Percentiles rank a stretch among this genome's conserved stretches.
phyloP scores from a whole-genome alignment of 192 early-diverging fungal genomes.

The Linnemannia hyalina region DNA sequence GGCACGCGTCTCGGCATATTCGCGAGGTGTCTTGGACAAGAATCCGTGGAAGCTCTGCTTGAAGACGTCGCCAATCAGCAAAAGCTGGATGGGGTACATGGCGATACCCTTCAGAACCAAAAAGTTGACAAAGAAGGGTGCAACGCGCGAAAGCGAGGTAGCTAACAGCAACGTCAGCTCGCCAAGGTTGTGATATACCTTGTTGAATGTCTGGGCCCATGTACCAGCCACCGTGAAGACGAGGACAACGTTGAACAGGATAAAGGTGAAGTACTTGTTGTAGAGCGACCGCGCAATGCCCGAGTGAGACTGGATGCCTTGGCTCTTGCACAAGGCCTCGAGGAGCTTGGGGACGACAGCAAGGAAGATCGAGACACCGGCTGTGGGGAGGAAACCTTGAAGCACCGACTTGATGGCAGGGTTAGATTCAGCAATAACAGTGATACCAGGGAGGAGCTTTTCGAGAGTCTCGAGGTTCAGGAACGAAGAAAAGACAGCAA shows the following conservation, averaged over 20 bases:
- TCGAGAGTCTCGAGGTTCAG: slow-evolving; percentile 71
- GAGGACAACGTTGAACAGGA: slow-evolving; percentile 81
- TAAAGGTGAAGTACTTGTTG: slow-evolving; percentile 81
- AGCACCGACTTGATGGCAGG: slow-evolving; percentile 70
- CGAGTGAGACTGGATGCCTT: slow-evolving; percentile 63
- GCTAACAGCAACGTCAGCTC: slow-evolving; percentile 75
- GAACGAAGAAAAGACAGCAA: slow-evolving; percentile 76
- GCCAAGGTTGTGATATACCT: slow-evolving; percentile 74
- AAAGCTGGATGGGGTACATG: slow-evolving; percentile 75
- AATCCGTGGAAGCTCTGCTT: slow-evolving; percentile 67
- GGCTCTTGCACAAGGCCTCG: slow-evolving; percentile 57
- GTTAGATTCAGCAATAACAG: slow-evolving; percentile 62
- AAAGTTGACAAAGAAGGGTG: slow-evolving; percentile 86
- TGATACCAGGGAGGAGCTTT: slow-evolving; percentile 72
- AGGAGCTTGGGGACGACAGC: slow-evolving; percentile 79
- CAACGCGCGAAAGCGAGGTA: slow-evolving; percentile 72
- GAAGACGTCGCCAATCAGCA: slow-evolving; percentile 75
- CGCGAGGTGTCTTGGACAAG: slow-evolving; percentile 82
- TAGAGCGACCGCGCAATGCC: slow-evolving; percentile 56
- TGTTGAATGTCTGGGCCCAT: slow-evolving; percentile 69
- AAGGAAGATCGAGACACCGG: slow-evolving; percentile 79
- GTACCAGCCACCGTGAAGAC: slow-evolving; percentile 83
- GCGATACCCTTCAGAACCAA: slow-evolving; percentile 80
- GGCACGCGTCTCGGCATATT: slow-evolving; percentile 80
- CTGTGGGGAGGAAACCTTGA: slow-evolving; percentile 77